Conservation (phyloP, 805 yeast genomes). For the Groenewaldozyma salmanticensis region DNA sequence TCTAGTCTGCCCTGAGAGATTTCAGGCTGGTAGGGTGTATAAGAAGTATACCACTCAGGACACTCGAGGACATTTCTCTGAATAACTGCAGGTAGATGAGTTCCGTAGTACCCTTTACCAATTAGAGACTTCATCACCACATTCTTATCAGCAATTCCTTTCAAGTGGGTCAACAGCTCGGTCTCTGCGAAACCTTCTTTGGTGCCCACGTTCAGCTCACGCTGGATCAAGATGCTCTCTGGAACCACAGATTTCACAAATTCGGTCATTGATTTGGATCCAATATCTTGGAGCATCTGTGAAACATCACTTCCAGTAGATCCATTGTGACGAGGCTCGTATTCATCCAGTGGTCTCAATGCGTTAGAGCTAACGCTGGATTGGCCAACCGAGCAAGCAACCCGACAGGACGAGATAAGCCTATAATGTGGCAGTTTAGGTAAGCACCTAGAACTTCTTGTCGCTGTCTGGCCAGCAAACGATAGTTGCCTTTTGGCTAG, state of each 20-base stretch:
- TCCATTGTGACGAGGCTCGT: slow-evolving; percentile 86
- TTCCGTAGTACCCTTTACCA: slow-evolving; percentile 93
- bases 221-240: slow-evolving; percentile 54
- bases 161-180: slow-evolving; percentile 62
- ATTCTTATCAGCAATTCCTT: slow-evolving; percentile 65
- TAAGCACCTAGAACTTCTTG: too few species aligned
- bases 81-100: slow-evolving; percentile 81
- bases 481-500: too few species aligned
- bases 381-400: background rate
- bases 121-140: slow-evolving; percentile 58
- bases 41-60: slow-evolving; percentile 98
- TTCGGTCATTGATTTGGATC: slow-evolving; percentile 55
- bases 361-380: slow-evolving; percentile 4
- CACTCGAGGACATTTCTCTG: slow-evolving; percentile 85
- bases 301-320: slow-evolving; percentile 49
- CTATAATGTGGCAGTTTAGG: too few species aligned
- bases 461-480: too few species aligned
- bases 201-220: slow-evolving; percentile 62
- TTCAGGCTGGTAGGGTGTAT: slow-evolving; percentile 98
- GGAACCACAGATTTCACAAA: slow-evolving; percentile 75
- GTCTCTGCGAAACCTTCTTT: slow-evolving; percentile 68
- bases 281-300: slow-evolving; percentile 57
- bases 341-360: slow-evolving; percentile 55
- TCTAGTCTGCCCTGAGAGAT: slow-evolving; percentile 95
- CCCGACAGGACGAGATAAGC: too few species aligned